Percentiles rank a stretch among this genome's conserved stretches.
phyloP scores from a whole-genome alignment of 164 flowering plant genomes.

The Piper longum region DNA sequence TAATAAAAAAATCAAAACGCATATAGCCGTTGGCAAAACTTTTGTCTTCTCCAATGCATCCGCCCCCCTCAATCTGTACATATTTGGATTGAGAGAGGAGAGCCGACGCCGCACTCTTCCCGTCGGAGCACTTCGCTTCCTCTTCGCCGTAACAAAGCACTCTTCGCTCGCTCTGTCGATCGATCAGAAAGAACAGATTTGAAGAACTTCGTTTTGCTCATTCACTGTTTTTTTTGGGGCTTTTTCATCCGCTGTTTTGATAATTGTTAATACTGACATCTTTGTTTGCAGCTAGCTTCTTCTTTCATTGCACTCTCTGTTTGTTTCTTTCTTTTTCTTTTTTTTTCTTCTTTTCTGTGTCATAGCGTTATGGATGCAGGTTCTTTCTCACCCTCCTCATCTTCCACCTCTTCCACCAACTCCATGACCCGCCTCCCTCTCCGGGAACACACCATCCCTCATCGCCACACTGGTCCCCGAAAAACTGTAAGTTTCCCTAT shows the following conservation, averaged over 20 bases:
- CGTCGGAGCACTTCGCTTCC: too few relatives aligned
- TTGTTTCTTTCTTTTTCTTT: background rate
- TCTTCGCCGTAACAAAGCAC: too few relatives aligned
- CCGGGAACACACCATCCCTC: constrained; percentile 25
- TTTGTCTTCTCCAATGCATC: background rate
- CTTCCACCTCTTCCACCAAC: constrained; percentile 12
- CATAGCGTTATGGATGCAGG: constrained; percentile 41
- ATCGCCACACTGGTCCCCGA: constrained; percentile 15
- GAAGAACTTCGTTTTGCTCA: background rate
- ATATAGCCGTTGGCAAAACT: background rate
- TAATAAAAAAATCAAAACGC: background rate
- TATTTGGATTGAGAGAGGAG: background rate
- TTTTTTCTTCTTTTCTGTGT: constrained; percentile 3
- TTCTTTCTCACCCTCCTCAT: constrained; percentile 13
- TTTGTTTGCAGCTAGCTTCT: background rate
- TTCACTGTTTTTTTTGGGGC: background rate
- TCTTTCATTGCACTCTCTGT: background rate
- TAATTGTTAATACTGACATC: background rate
- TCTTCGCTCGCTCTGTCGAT: too few relatives aligned
- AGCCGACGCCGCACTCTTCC: background rate
- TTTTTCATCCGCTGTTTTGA: background rate
- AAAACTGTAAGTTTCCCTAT: constrained; percentile 23
- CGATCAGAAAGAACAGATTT: background rate
- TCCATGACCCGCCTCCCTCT: constrained; percentile 27
- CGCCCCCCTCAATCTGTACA: background rate